A percentile compares a stretch with the other conserved stretches of the same genome.
phyloP scores from a whole-genome alignment of 179 eudicot genomes.

The Silene coronaria region DNA sequence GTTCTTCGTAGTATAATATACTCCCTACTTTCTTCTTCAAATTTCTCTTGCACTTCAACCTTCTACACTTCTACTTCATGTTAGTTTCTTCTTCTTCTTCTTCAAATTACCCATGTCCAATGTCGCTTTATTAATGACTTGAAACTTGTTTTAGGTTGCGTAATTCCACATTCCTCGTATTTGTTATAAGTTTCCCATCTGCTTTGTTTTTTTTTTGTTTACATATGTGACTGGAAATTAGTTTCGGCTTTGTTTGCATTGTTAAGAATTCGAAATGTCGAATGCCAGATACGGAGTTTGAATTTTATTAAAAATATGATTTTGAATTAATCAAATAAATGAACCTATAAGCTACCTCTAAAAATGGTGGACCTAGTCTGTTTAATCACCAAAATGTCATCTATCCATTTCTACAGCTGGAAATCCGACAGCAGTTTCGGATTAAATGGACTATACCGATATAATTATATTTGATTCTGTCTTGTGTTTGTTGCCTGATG shows the following conservation, averaged over 20 bases:
- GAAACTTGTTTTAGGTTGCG: neutral
- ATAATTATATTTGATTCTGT: neutral
- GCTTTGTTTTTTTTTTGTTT: too few species aligned
- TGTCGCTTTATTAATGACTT: too few species aligned
- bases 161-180: too few species aligned
- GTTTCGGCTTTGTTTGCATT: neutral
- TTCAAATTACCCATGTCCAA: too few species aligned
- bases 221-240: too few species aligned
- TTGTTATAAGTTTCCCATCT: neutral
- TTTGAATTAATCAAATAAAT: neutral
- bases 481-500: constrained; percentile 14
- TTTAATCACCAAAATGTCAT: neutral
- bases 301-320: too few species aligned
- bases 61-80: too few species aligned
- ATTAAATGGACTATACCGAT: neutral
- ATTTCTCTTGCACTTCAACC: too few species aligned
- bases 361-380: constrained; percentile 1
- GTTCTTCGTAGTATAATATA: too few species aligned
- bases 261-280: neutral
- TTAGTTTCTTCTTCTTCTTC: too few species aligned
- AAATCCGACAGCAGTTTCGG: neutral
- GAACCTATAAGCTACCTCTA: neutral
- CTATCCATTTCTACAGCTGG: neutral
- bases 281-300: neutral
- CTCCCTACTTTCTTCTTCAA: too few species aligned